A percentile compares a stretch with the other conserved stretches of the same genome.
These are phyloP conservation scores for Scheffersomyces titani DNA, from an alignment of 1,139 yeast species.

Conservation along the genomic window DNA sequence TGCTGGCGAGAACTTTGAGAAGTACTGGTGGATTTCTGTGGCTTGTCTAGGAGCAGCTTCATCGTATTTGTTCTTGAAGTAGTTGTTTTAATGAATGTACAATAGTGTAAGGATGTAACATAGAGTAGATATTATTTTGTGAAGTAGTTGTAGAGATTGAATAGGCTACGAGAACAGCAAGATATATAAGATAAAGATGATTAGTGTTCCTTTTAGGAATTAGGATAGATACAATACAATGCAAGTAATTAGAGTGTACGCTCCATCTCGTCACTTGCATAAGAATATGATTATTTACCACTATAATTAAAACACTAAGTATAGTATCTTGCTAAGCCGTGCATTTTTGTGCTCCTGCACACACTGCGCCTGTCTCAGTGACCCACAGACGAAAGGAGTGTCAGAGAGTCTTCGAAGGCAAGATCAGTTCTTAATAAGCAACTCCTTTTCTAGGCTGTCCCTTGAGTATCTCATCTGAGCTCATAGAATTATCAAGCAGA, in stretches of 20 bases:
- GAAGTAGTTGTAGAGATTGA: not conserved
- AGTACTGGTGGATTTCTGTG: conserved; percentile 47
- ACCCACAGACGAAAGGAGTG: not conserved
- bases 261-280: too few relatives aligned
- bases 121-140: not conserved
- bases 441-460: not conserved
- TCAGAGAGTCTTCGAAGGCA: not conserved
- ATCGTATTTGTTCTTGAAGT: conserved; percentile 14
- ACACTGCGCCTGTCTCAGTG: not conserved
- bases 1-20: conserved; percentile 43
- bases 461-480: not conserved
- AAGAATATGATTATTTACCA: too few relatives aligned
- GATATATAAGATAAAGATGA: too few relatives aligned
- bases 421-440: not conserved
- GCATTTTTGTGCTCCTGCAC: not conserved
- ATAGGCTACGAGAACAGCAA: too few relatives aligned
- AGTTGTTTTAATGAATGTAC: not conserved
- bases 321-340: not conserved
- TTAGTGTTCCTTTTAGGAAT: too few relatives aligned
- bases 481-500: not conserved
- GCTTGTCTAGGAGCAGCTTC: conserved; percentile 23
- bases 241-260: too few relatives aligned
- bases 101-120: not conserved
- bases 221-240: too few relatives aligned
- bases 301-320: too few relatives aligned